phyloP scores from a whole-genome alignment of 805 yeast genomes.

The Candida gorgasii region DNA sequence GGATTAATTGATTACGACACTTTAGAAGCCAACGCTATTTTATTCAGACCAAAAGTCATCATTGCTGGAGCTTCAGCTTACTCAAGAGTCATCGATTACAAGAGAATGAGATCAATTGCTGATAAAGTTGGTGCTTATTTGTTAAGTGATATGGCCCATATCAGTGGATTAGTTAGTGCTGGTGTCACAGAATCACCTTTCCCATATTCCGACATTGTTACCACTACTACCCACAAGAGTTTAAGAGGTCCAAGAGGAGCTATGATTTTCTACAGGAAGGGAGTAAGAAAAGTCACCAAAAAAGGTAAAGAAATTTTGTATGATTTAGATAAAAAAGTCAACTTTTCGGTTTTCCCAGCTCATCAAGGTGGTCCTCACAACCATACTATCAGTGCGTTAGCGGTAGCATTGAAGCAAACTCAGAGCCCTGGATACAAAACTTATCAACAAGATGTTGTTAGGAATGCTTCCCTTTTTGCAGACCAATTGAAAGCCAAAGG shows the following conservation, averaged over 20 bases:
- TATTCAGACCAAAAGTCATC: constrained; percentile 93
- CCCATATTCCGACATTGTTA: constrained; percentile 95
- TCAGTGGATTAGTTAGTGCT: constrained; percentile 93
- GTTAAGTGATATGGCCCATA: constrained; percentile 98
- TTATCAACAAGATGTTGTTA: constrained; percentile 85
- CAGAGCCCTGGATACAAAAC: constrained; percentile 84
- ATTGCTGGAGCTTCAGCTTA: constrained; percentile 99
- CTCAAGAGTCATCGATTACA: constrained; percentile 94
- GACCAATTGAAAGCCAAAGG: constrained; percentile 67
- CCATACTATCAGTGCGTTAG: constrained; percentile 97
- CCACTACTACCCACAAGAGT: constrained; percentile 98
- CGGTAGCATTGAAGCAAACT: constrained; percentile 95
- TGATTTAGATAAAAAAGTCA: constrained; percentile 92
- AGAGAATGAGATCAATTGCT: constrained; percentile 94
- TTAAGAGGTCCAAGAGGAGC: constrained; percentile 99
- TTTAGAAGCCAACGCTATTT: constrained; percentile 83
- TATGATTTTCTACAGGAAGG: constrained; percentile 98
- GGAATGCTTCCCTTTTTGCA: constrained; percentile 86
- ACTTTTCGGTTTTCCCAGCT: constrained; percentile 99
- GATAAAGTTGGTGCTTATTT: constrained; percentile 97
- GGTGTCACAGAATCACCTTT: constrained; percentile 96
- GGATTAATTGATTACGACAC: constrained; percentile 96
- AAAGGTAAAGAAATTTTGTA: constrained; percentile 89
- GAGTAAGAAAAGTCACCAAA: constrained; percentile 81
- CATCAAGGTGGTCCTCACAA: constrained; percentile 99